A percentile compares a stretch with the other conserved stretches of the same genome.
Evolutionary conservation across 352 stramenopile genomes (phyloP).

Genomic region (Blastocystis sp.): DNA sequence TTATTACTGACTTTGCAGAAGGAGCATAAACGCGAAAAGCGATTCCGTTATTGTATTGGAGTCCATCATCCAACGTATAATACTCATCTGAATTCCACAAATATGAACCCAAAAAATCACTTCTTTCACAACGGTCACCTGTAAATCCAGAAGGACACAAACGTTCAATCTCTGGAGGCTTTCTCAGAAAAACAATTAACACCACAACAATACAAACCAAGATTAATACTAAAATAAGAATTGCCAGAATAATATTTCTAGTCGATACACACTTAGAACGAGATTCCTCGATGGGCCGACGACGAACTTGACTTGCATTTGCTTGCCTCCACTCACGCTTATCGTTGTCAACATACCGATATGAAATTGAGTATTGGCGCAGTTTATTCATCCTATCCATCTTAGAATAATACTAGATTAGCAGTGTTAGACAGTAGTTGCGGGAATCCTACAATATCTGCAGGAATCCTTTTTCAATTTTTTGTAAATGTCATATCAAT

Average conservation of each 20-base stretch:
- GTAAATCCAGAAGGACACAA: not conserved
- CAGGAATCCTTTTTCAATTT: too few relatives aligned
- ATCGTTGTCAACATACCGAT: not conserved
- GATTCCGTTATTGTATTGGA: not conserved
- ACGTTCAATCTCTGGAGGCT: not conserved
- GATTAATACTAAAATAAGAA: not conserved
- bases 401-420: not conserved
- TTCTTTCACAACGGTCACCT: not conserved
- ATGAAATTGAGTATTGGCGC: not conserved
- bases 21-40: constrained; percentile 42
- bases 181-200: not conserved
- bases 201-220: not conserved
- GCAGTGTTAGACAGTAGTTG: too few relatives aligned
- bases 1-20: not conserved
- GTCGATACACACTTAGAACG: not conserved
- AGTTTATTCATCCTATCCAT: not conserved
- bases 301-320: not conserved
- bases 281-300: not conserved
- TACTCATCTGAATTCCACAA: not conserved
- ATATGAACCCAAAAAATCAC: not conserved
- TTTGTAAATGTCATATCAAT: too few relatives aligned
- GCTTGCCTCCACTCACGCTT: not conserved
- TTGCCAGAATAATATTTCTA: not conserved
- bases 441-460: not conserved
- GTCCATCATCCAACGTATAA: not conserved